Evolutionary conservation across 2,329 filamentous ascomycete genomes (phyloP).

Genomic region (Tolypocladium ophioglossoides): DNA sequence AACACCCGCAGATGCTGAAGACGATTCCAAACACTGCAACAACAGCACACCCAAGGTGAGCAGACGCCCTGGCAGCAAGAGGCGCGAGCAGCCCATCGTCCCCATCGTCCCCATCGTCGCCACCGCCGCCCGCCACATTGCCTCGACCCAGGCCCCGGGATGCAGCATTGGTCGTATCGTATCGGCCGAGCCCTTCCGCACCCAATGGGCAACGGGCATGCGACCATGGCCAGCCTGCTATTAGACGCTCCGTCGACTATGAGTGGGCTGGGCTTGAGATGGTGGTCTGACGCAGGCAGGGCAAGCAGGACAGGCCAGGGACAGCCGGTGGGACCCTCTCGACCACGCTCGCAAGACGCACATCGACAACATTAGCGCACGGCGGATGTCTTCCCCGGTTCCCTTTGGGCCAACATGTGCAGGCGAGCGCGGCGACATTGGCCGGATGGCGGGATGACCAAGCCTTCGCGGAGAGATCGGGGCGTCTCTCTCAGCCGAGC

Average conservation of each 20-base stretch:
- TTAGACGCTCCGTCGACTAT: not conserved
- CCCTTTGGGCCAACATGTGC: slow-evolving; percentile 1
- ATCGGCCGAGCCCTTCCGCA: not conserved
- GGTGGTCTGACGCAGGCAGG: not conserved
- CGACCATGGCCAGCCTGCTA: not conserved
- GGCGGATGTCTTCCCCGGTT: slow-evolving; percentile 7
- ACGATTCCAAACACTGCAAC: not conserved
- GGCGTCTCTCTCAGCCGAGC: slow-evolving; percentile 6
- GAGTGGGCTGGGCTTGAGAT: not conserved
- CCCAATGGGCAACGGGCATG: not conserved
- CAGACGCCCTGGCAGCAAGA: not conserved
- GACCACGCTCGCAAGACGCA: slow-evolving; percentile 1
- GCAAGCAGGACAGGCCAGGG: not conserved
- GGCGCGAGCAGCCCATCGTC: not conserved
- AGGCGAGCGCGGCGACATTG: not conserved
- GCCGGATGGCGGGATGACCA: not conserved
- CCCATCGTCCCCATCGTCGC: not conserved
- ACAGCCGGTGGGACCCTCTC: not conserved
- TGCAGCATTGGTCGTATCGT: not conserved
- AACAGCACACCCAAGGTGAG: not conserved
- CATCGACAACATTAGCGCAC: slow-evolving; percentile 5
- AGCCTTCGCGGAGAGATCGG: not conserved
- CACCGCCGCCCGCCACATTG: not conserved
- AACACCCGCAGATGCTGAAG: not conserved
- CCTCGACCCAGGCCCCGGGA: not conserved